Conservation (phyloP, 1,284 basidiomycete genomes). For the Heterobasidion occidentale region DNA sequence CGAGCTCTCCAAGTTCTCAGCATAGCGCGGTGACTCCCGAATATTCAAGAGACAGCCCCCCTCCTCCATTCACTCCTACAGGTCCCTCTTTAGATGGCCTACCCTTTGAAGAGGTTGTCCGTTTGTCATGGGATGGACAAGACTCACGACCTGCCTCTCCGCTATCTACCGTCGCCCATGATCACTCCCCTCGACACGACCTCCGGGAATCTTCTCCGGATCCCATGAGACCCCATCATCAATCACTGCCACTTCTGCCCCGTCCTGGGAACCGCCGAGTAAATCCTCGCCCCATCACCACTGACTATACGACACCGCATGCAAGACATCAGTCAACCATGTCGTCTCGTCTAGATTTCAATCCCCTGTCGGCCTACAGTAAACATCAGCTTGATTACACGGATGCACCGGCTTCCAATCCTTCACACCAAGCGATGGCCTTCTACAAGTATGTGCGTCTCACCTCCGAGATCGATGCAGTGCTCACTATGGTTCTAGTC, state of each 20-base stretch:
- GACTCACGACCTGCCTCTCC: slow-evolving; percentile 25
- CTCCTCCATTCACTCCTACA: slow-evolving; percentile 34
- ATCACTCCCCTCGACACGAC: neutral
- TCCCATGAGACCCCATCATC: neutral
- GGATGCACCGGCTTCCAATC: slow-evolving; percentile 11
- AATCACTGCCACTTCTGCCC: neutral
- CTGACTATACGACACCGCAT: neutral
- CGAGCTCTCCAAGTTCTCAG: neutral
- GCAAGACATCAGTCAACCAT: neutral
- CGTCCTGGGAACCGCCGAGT: neutral
- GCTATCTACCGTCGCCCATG: slow-evolving; percentile 11
- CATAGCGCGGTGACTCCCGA: neutral
- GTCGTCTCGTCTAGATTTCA: slow-evolving; percentile 21
- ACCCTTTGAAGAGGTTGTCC: slow-evolving; percentile 26
- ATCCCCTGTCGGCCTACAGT: slow-evolving; percentile 42
- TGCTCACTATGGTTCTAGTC: slow-evolving; percentile 7
- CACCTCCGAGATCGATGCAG: neutral
- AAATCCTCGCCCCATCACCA: neutral
- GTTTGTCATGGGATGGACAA: slow-evolving; percentile 16
- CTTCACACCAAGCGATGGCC: slow-evolving; percentile 24
- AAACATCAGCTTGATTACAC: slow-evolving; percentile 6
- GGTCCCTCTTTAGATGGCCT: slow-evolving; percentile 32
- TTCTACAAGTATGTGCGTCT: slow-evolving; percentile 45
- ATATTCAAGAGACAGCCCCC: slow-evolving; percentile 17
- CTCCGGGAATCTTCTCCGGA: neutral